A percentile compares a stretch with the other conserved stretches of the same genome.
These are phyloP conservation scores for Eustoma russellianum DNA, from an alignment of 257 asterid species.

Conservation along the genomic window DNA sequence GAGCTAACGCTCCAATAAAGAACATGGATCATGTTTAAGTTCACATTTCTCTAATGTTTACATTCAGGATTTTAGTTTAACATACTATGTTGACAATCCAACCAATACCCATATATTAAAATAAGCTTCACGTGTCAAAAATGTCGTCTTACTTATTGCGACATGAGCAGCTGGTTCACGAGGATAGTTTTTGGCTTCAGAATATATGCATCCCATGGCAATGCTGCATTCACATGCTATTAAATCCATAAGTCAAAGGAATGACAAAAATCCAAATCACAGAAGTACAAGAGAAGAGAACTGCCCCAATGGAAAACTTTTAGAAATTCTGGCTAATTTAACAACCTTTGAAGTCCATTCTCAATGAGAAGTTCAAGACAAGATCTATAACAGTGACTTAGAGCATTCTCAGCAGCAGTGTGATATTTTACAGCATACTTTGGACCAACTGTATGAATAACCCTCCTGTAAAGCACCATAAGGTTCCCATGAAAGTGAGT, in stretches of 20 bases:
- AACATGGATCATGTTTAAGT: too few relatives aligned
- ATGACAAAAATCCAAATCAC: conserved; percentile 1
- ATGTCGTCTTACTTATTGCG: conserved; percentile 63
- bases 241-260: conserved; percentile 8
- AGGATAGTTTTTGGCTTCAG: conserved; percentile 89
- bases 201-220: conserved; percentile 92
- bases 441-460: conserved; percentile 97
- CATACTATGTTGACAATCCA: too few relatives aligned
- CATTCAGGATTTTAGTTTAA: too few relatives aligned
- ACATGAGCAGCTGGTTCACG: conserved; percentile 99
- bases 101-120: not conserved
- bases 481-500: not conserved
- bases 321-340: conserved; percentile 9
- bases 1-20: too few relatives aligned
- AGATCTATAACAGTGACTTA: conserved; percentile 88
- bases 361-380: conserved; percentile 39
- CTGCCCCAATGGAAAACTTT: conserved; percentile 10
- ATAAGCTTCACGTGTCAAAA: not conserved
- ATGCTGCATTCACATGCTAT: conserved; percentile 48
- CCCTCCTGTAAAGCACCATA: conserved; percentile 59
- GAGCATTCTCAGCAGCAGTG: conserved; percentile 97
- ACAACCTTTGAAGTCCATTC: conserved; percentile 60
- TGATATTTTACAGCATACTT: conserved; percentile 95
- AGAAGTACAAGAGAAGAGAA: conserved; percentile 10
- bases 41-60: too few relatives aligned